Base-by-base conservation (phyloP, 352 stramenopile species). In the Phytophthora brassicae region DNA sequence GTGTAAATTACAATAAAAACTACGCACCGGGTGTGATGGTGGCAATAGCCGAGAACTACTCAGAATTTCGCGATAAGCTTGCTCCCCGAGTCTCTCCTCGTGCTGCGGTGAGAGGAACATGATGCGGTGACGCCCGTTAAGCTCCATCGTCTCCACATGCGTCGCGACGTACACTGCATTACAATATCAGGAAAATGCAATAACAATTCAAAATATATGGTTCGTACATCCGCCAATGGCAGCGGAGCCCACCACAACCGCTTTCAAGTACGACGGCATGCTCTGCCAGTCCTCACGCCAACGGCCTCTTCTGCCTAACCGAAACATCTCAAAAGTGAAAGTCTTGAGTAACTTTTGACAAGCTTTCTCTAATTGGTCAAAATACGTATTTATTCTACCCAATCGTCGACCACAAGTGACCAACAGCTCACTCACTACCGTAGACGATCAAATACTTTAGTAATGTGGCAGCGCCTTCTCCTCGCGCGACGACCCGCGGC, bases 111-210 rank as follows among this genome's bases (percentile, higher is more conserved):
- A 88, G 0, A 90, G 59, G 39, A 91, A 79, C 82, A 91, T 91
- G 47, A 91, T 2, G 6, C 82, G 73, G 6, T 68, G 73, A 1
- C 82, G 69, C 2, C 75, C 77, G 11, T 73, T 89, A 39, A 84
- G 47, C 8, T 77, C 74, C 74, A 91, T 84, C 12, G 74, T 86
- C 64, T 91, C 82, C 13, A 91, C 55, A 60, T 88, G 76, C 45
- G 58, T 76, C 20, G 41, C 58, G 9, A 80, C 39, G n/a, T 71
- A 75, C 47, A 72, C 68, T 78, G 3, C 11, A 26, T 4, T 19
- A 7, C 17, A 5, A 6, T 0, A 16, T 41, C 19, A 41, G 13
- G 35, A 41, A 16, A 5, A 16, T 41, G n/a, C n/a, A 39, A 50
- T 20, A 36, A 17, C 11, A 42, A 14, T 8, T 20, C 19, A 45